Base-by-base conservation (phyloP, 2,329 filamentous ascomycete genomes). In the Hawksworthiomyces lignivorus region DNA sequence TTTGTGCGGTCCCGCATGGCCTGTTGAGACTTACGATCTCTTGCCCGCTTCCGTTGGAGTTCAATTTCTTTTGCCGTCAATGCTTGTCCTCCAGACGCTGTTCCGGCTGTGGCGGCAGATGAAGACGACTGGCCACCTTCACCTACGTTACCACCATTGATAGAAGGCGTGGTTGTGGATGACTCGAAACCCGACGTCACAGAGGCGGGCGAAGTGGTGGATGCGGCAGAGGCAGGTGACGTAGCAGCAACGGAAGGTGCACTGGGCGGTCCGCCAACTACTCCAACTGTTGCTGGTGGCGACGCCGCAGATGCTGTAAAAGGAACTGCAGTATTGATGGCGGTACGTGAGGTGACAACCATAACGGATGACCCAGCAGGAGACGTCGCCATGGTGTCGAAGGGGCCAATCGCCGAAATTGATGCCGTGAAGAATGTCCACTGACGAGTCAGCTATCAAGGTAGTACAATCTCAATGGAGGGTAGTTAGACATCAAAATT, bases 1-100 rank as follows among this genome's bases (percentile, higher is more conserved):
- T 53, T 57, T 30, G 56, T 58, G 11, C 56, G 54, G 43, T 60
- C 55, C 6, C 56, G 52, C 57, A 60, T 60, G 14, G 56, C 56
- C 50, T 60, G 57, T 46, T 59, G 57, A 1, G 54, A 57, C 42
- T 56, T 56, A 33, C 56, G 55, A 40, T 60, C 57, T 18, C 56
- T 47, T 4, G 57, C 57, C 18, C 56, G 52, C 43, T 60, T 60
- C 31, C 55, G 52, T 39, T 56, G 54, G 20, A 58, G 44, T 39
- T 58, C 56, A 8, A 51, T 11, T 5, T 54, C 49, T 31, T 48
- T 43, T 14, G 48, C 39, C 3, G 43, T 36, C 5, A 39, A 22
- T 3, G 31, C 7, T 2, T 6, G 11, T 12, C 21, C 22, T 20
- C 31, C 36, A 7, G 33, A 7, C 17, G 22, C n/a, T 15, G 29